Evolutionary conservation across 1,139 yeast genomes (phyloP), one percentile per base, ranked within the genome.

Genomic region (Nakaseomyces delphensis): DNA sequence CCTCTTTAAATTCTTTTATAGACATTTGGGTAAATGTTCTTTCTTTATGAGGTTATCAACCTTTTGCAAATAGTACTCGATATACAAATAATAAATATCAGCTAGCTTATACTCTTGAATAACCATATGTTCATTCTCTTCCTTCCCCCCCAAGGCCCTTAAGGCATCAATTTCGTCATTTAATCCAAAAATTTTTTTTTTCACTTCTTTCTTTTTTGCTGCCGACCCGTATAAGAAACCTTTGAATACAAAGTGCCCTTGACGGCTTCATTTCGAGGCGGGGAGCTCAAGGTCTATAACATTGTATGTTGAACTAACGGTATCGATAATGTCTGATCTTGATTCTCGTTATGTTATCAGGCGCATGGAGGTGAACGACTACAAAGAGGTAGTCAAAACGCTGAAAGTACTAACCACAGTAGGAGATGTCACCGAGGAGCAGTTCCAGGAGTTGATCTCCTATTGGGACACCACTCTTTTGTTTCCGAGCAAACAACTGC

Each of bases 321-420:
- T n/a, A n/a, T n/a, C n/a, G n/a, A n/a, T n/a, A 11, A 31, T 31
- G 35, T 10, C 21, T 18, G 30, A 28, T 18, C 31, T 46, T 11
- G 46, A 48, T n/a, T 43, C 42, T 13, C 59, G 59, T 1, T 80
- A 77, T 62, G 55, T 63, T 1, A 66, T 80, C 44, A 70, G 87
- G 59, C 61, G 69, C 36, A 58, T 78, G 15, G 56, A 65, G 43
- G 51, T 54, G 11, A 46, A 63, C 0, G 87, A 80, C 56, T 73
- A 67, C 55, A 51, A 62, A 36, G 73, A 75, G 13, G 77, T 76
- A 28, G 57, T 74, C 16, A 68, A 69, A 11, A 72, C 79, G 0
- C 64, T 82, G 39, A 59, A 64, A 25, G 77, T 70, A 4, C 65
- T 83, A 48, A 82, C 91, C 7, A 71, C 77, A 0, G 87, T 82